A percentile compares a stretch with the other conserved stretches of the same genome.
Evolutionary conservation across 768 basidiomycete species (phyloP).

Genomic region (Suillus cothurnatus): DNA sequence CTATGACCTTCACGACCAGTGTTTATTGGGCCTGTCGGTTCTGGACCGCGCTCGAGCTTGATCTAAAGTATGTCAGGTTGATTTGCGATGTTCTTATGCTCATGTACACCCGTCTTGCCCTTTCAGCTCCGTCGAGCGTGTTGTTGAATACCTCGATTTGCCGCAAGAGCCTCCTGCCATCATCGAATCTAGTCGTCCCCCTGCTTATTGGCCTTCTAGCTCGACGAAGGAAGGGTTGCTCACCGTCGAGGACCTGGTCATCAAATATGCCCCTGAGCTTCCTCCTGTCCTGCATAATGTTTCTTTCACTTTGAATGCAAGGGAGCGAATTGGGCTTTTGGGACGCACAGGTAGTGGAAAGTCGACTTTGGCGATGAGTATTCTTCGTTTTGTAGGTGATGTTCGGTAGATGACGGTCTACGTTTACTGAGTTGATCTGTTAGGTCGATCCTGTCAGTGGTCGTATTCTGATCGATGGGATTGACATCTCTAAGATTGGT

Average conservation of each 20-base stretch:
- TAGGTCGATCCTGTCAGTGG: slow-evolving; percentile 78
- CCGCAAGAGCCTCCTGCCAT: slow-evolving; percentile 84
- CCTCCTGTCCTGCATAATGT: slow-evolving; percentile 78
- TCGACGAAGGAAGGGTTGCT: slow-evolving; percentile 60
- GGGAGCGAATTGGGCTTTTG: slow-evolving; percentile 77
- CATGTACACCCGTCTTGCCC: slow-evolving; percentile 11
- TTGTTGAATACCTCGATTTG: slow-evolving; percentile 88
- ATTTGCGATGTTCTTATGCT: background rate
- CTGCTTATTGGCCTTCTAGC: slow-evolving; percentile 92
- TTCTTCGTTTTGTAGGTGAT: slow-evolving; percentile 74
- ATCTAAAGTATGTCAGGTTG: slow-evolving; percentile 60
- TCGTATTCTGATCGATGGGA: slow-evolving; percentile 80
- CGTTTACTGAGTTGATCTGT: background rate
- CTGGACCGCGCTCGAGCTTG: slow-evolving; percentile 65
- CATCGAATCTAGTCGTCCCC: slow-evolving; percentile 74
- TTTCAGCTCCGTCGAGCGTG: slow-evolving; percentile 81
- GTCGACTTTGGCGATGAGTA: slow-evolving; percentile 83
- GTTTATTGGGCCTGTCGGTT: slow-evolving; percentile 54
- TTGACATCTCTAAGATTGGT: slow-evolving; percentile 86
- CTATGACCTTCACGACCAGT: slow-evolving; percentile 58
- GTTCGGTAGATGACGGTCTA: background rate
- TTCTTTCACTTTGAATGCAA: slow-evolving; percentile 70
- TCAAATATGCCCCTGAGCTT: slow-evolving; percentile 85
- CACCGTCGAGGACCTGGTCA: slow-evolving; percentile 69
- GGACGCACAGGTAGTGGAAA: slow-evolving; percentile 86